These are phyloP conservation scores for Exophiala aquamarina DNA, from an alignment of 2,329 filamentous ascomycete species.

Conservation along the genomic window DNA sequence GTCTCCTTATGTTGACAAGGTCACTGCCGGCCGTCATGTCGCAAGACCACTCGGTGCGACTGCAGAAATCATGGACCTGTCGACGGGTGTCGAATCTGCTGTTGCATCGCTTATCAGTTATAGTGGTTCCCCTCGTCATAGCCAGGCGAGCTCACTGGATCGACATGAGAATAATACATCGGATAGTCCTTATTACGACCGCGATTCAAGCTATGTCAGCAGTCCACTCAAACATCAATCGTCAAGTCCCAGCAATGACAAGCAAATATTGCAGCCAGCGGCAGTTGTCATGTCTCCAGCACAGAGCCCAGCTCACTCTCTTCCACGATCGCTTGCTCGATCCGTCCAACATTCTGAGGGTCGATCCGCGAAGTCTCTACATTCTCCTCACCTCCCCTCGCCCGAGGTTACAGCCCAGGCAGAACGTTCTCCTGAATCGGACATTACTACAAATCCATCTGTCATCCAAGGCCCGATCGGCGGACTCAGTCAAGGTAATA, in stretches of 20 bases:
- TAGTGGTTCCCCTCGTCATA: constrained; percentile 15
- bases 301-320: constrained; percentile 54
- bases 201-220: constrained; percentile 33
- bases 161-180: constrained; percentile 33
- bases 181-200: constrained; percentile 22
- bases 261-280: constrained; percentile 39
- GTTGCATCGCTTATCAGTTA: constrained; percentile 75
- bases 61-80: constrained; percentile 72
- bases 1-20: constrained; percentile 55
- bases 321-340: constrained; percentile 1
- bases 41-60: constrained; percentile 69
- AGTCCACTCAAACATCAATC: constrained; percentile 49
- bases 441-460: constrained; percentile 82
- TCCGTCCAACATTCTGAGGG: constrained; percentile 12
- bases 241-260: constrained; percentile 35
- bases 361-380: constrained; percentile 2
- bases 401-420: constrained; percentile 11
- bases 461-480: constrained; percentile 73
- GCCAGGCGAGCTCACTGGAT: constrained; percentile 18
- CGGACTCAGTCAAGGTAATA: constrained; percentile 49
- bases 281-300: constrained; percentile 51
- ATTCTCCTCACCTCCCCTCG: constrained; percentile 21
- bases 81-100: constrained; percentile 76
- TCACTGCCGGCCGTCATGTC: constrained; percentile 68
- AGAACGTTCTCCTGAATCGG: constrained; percentile 45